Evolutionary conservation across 768 basidiomycete genomes (phyloP), one percentile per base, ranked within the genome.

Genomic region (Stropharia rugosoannulata): DNA sequence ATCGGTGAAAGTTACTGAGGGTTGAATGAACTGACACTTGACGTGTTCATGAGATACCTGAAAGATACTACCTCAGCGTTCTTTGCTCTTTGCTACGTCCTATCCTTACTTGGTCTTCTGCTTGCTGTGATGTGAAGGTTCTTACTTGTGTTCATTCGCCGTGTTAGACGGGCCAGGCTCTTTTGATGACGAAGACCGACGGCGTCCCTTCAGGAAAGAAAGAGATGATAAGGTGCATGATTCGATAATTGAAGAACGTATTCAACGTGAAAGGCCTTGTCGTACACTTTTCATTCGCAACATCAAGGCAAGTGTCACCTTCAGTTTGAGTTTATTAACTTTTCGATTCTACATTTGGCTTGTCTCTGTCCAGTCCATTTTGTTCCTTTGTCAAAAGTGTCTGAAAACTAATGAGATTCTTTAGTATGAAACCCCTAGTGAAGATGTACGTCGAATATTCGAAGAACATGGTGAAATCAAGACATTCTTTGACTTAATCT

Each of bases 281-380:
- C 84, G 97, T 51, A 98, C 95, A 3, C 75, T 99, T 35, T 99
- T 99, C 68, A 95, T 98, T 61, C 86, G 97, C 64, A 99, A 99
- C 69, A 93, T 99, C 66, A 97, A 95, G 87, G 96, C 91, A 74
- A 88, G 93, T 79, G 55, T 41, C 54, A 53, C 59, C 53, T 58
- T 62, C 59, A 65, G 63, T 57, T 65, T 68, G 56, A 38, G 60
- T 51, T 51, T 29, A 27, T 22, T 41, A 48, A 49, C 48, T 58
- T 52, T 50, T 18, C 41, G 18, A 49, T 55, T 56, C 12, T 59
- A 40, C 51, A 56, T 29, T 42, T 32, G 27, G 22, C 5, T 18
- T 11, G 37, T 37, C 40, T 35, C 16, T 45, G 13, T 52, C 22
- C 18, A 22, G 22, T 13, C 38, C 35, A 53, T 57, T 58, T 61